Conservation (phyloP, 805 yeast genomes). For the Ogataea glucozyma region DNA sequence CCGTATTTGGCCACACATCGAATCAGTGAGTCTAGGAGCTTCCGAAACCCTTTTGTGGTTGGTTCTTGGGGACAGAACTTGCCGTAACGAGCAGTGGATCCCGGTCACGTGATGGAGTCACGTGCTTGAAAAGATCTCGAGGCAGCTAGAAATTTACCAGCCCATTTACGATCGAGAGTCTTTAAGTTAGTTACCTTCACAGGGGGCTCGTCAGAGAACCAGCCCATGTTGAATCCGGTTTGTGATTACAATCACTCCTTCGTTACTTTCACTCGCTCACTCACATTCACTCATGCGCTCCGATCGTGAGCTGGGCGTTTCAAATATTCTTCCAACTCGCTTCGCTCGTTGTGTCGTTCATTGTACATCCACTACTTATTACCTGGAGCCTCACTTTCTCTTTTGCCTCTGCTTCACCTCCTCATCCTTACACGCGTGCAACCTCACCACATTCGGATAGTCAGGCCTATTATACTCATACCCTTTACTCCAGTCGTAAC, state of each 20-base stretch:
- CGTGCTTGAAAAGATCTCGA: no score
- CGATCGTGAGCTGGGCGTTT: not conserved
- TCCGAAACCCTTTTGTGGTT: no score
- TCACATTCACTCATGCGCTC: not conserved
- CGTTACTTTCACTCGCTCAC: not conserved
- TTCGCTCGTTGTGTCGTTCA: not conserved
- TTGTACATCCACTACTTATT: not conserved
- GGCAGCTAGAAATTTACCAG: no score
- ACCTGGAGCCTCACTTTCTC: slow-evolving; percentile 27
- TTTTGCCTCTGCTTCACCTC: slow-evolving; percentile 68
- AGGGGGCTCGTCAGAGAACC: no score
- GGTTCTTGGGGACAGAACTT: no score
- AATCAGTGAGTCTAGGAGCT: no score
- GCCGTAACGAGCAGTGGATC: no score
- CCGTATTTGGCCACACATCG: no score
- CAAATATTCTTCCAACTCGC: not conserved
- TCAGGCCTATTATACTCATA: slow-evolving; percentile 73
- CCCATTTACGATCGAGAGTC: no score
- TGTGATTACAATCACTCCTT: not conserved
- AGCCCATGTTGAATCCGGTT: no score
- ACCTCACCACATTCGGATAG: slow-evolving; percentile 70
- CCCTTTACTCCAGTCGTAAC: slow-evolving; percentile 97
- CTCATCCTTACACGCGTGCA: slow-evolving; percentile 83
- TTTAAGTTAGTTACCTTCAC: no score
- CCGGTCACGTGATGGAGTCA: no score